A percentile compares a stretch with the other conserved stretches of the same genome.
phyloP scores from a whole-genome alignment of 192 early-diverging fungal species.

The Neocallimastix lanati region DNA sequence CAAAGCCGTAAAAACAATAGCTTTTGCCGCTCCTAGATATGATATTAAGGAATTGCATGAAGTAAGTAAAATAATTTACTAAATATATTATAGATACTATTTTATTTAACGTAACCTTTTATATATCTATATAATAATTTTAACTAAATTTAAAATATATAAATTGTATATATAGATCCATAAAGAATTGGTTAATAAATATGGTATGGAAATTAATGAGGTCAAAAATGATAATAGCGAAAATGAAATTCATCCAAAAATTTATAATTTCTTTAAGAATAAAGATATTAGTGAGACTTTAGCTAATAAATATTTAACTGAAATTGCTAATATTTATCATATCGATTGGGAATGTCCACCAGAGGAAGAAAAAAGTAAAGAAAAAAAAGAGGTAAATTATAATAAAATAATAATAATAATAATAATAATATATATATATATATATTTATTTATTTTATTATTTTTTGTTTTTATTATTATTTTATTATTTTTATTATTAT shows the following conservation, averaged over 20 bases:
- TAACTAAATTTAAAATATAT: no score
- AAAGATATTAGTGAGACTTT: neutral
- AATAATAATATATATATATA: no score
- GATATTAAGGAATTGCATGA: conserved; percentile 65
- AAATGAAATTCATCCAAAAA: neutral
- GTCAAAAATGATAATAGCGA: neutral
- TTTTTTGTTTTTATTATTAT: no score
- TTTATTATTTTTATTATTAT: no score
- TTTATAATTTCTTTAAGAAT: neutral
- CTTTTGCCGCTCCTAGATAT: conserved; percentile 70
- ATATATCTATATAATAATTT: no score
- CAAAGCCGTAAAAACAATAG: conserved; percentile 74
- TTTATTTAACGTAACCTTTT: no score
- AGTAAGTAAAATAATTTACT: no score
- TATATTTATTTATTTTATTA: no score
- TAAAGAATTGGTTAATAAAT: neutral
- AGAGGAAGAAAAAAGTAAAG: neutral
- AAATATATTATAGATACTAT: no score
- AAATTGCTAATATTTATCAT: neutral
- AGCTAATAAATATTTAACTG: neutral
- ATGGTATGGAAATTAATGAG: neutral
- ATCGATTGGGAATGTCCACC: neutral
- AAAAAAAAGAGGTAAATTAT: no score
- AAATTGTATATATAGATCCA: no score
- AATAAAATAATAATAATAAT: no score